A percentile compares a stretch with the other conserved stretches of the same genome.
These are phyloP conservation scores for Pythium dissotocum DNA, from an alignment of 352 stramenopile genomes.

Conservation along the genomic window DNA sequence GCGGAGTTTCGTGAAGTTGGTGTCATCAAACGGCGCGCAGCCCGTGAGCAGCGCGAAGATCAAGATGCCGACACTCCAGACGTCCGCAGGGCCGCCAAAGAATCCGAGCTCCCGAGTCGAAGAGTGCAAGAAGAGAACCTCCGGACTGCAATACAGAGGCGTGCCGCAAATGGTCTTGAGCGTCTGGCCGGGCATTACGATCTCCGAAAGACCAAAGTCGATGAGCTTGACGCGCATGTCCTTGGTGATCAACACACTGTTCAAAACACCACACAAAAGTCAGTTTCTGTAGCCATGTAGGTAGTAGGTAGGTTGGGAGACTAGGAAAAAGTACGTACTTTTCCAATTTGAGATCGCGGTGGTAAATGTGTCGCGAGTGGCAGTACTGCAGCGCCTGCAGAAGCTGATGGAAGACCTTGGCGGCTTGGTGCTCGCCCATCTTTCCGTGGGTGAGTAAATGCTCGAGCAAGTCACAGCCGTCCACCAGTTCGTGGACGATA, in stretches of 20 bases:
- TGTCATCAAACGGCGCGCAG: slow-evolving; percentile 82
- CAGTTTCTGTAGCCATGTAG: not conserved
- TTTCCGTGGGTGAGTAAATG: slow-evolving; percentile 71
- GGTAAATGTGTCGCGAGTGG: slow-evolving; percentile 89
- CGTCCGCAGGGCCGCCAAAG: slow-evolving; percentile 58
- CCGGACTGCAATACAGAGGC: slow-evolving; percentile 80
- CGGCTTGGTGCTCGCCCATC: slow-evolving; percentile 61
- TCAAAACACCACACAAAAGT: not conserved
- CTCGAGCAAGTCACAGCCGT: slow-evolving; percentile 72
- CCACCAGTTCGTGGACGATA: slow-evolving; percentile 79
- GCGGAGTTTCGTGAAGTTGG: slow-evolving; percentile 60
- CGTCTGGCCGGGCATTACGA: slow-evolving; percentile 67
- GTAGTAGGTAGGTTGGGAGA: not conserved
- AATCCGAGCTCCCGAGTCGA: slow-evolving; percentile 48
- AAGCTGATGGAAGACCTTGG: slow-evolving; percentile 79
- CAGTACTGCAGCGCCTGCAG: slow-evolving; percentile 93
- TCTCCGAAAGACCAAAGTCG: slow-evolving; percentile 94
- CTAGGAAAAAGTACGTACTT: slow-evolving; percentile 58
- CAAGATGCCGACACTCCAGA: slow-evolving; percentile 78
- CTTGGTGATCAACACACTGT: slow-evolving; percentile 89
- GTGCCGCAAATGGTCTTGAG: slow-evolving; percentile 80
- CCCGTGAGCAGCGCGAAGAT: slow-evolving; percentile 84
- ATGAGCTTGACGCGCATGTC: slow-evolving; percentile 94
- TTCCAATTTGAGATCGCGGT: slow-evolving; percentile 95
- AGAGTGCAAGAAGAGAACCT: slow-evolving; percentile 70